Conservation (phyloP, 257 asterid species). For the Lycium ferocissimum region DNA sequence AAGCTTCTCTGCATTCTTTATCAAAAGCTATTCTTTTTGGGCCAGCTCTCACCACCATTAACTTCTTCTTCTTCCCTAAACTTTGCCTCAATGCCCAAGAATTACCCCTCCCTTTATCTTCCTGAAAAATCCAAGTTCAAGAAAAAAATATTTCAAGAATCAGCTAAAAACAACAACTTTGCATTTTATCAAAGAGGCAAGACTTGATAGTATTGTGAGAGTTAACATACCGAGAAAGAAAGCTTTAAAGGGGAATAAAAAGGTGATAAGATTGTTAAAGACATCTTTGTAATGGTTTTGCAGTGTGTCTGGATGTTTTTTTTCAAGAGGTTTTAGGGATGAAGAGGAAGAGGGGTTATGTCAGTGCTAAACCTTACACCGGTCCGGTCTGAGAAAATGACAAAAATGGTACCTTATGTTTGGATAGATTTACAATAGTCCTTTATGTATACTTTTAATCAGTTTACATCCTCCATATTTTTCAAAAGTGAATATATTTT, state of each 20-base stretch:
- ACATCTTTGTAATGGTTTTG: background rate
- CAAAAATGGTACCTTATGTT: background rate
- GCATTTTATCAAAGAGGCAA: background rate
- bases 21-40: conserved; percentile 82
- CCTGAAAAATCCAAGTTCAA: background rate
- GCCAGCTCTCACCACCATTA: conserved; percentile 73
- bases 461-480: background rate
- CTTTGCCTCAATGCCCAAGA: background rate
- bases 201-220: background rate
- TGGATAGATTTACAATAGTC: background rate
- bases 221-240: conserved; percentile 50
- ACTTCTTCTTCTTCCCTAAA: conserved; percentile 29
- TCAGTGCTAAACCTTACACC: background rate
- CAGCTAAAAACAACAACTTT: conserved; percentile 18
- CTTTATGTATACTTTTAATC: background rate
- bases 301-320: background rate
- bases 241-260: conserved; percentile 33
- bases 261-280: conserved; percentile 37
- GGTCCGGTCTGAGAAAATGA: background rate
- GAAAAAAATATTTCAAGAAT: background rate
- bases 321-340: background rate
- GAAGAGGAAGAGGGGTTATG: background rate
- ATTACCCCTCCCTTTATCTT: conserved; percentile 10
- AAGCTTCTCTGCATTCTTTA: conserved; percentile 68
- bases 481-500: background rate